Conservation (phyloP, 495 filamentous ascomycete genomes). For the Aspergillus kassunensis region DNA sequence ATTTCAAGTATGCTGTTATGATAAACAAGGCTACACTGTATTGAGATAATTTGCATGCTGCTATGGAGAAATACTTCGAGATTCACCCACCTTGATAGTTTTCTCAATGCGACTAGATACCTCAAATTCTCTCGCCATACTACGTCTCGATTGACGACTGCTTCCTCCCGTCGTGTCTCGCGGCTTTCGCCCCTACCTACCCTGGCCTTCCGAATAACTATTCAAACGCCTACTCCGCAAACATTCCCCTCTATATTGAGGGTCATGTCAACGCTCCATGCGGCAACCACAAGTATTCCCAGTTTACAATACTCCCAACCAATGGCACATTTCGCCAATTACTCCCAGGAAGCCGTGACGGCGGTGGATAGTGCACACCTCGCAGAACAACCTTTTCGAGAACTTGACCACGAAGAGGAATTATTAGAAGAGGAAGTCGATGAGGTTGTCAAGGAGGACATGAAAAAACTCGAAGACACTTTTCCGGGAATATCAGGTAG, state of each 20-base stretch:
- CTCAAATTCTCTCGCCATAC: too few relatives aligned
- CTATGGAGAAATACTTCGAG: background rate
- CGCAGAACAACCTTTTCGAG: conserved; percentile 22
- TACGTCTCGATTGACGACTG: too few relatives aligned
- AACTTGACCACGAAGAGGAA: conserved; percentile 41
- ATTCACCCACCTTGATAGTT: conserved; percentile 1
- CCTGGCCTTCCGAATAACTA: too few relatives aligned
- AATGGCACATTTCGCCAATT: conserved; percentile 18
- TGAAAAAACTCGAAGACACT: conserved; percentile 73
- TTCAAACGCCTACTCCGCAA: too few relatives aligned
- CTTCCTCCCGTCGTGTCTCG: too few relatives aligned
- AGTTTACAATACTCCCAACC: conserved; percentile 21
- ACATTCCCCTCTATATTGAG: background rate
- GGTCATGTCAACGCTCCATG: conserved; percentile 29
- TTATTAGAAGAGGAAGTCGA: conserved; percentile 55
- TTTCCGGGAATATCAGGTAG: conserved; percentile 78
- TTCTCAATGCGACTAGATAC: too few relatives aligned
- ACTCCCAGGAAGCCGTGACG: conserved; percentile 32
- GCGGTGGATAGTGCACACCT: conserved; percentile 24
- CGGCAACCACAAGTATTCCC: conserved; percentile 23
- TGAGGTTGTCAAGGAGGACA: conserved; percentile 72
- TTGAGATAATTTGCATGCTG: conserved; percentile 8
- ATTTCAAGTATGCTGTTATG: background rate
- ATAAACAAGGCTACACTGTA: conserved; percentile 13
- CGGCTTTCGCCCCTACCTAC: too few relatives aligned